Evolutionary conservation across 2,329 filamentous ascomycete genomes (phyloP), one percentile per base, ranked within the genome.

Genomic region (Fusarium nygamai): DNA sequence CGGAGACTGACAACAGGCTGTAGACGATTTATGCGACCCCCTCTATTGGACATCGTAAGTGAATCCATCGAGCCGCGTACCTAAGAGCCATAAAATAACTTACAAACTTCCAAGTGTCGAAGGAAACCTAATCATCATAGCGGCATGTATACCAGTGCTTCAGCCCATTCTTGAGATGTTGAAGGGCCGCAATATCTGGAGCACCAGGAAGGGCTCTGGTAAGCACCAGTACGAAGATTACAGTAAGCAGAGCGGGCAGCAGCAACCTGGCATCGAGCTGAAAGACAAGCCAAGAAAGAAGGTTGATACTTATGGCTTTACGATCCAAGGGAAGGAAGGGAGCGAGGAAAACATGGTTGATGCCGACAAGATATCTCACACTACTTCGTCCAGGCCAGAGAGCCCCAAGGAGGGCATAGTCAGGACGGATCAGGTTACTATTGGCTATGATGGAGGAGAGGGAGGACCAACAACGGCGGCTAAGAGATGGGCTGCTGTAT

Each of bases 61-160:
- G 9, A 48, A 29, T 8, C 8, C 24, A 29, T 22, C 8, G 2
- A 9, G 10, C 11, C 27, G 6, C 20, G 16, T 10, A 29, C 27
- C 0, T n/a, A 16, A 4, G 5, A 29, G 6, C n/a, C 12, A 22
- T 14, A 19, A 14, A 13, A 13, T 27, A 2, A 9, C 27, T 48
- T 14, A 48, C 27, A 16, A 48, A 16, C 6, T 6, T 31, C 0
- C 1, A 48, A 48, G 46, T 31, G 20, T 48, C 46, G 46, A 48
- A 48, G 46, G 46, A 4, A 48, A 48, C 10, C 19, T 22, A 5
- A 48, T 48, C 8, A 48, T 31, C 5, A 31, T 31, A 16, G 46
- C 46, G 5, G 46, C 46, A 27, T 31, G 46, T 20, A 47, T 31
- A 29, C 46, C 46, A 22, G 24, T 48, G 13, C 46, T 48, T 29